These are phyloP conservation scores for Microstegium vimineum DNA, from an alignment of 176 grass and related monocot species.

Conservation along the genomic window DNA sequence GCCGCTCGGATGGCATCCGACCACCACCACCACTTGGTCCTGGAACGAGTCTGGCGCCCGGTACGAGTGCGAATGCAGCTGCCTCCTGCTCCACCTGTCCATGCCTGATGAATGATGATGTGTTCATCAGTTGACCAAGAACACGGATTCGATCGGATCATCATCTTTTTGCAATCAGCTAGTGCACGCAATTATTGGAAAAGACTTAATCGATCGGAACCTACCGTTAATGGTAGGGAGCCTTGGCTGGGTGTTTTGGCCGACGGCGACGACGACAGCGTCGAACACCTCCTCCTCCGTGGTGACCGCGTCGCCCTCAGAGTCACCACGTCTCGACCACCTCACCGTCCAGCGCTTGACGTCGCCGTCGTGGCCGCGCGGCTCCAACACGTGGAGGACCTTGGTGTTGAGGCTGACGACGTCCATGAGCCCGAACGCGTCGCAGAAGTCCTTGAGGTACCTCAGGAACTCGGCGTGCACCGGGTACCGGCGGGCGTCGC, in stretches of 20 bases:
- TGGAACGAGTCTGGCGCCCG: slow-evolving; percentile 19
- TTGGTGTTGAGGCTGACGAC: background rate
- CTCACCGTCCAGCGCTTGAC: background rate
- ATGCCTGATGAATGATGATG: no score
- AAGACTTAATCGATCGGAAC: no score
- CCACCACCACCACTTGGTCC: slow-evolving; percentile 27
- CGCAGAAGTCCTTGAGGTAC: slow-evolving; percentile 38
- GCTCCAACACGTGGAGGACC: background rate
- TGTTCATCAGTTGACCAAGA: no score
- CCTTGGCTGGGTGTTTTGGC: slow-evolving; percentile 25
- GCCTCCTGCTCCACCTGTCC: slow-evolving; percentile 23
- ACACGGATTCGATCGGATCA: no score
- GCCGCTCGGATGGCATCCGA: slow-evolving; percentile 30
- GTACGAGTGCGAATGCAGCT: slow-evolving; percentile 52
- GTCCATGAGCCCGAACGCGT: slow-evolving; percentile 24
- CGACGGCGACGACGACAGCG: slow-evolving; percentile 17
- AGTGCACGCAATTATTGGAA: no score
- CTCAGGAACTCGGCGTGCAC: slow-evolving; percentile 25
- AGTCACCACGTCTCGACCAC: background rate
- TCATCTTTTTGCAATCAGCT: no score
- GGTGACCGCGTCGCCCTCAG: background rate
- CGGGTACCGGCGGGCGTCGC: slow-evolving; percentile 27
- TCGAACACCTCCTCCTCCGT: slow-evolving; percentile 27
- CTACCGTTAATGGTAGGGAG: slow-evolving; percentile 9
- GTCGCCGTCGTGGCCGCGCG: background rate